Conservation (phyloP, 345 rosid species). For the Eutrema heterophyllum region DNA sequence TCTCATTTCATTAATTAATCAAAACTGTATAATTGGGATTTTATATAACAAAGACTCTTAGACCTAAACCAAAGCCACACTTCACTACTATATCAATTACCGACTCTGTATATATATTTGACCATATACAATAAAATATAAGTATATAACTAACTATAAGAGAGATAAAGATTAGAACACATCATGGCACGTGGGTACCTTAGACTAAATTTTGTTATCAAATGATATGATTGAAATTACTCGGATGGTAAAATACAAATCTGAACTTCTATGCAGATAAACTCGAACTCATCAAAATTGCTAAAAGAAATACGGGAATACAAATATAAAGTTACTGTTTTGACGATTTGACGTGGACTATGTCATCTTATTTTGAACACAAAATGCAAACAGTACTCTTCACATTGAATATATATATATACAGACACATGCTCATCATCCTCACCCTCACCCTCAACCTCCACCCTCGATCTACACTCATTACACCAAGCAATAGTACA, state of each 20-base stretch:
- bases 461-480: slow-evolving; percentile 3
- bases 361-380: not conserved
- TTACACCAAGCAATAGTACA: not conserved
- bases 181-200: not conserved
- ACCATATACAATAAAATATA: no score
- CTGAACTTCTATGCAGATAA: not conserved
- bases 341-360: not conserved
- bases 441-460: slow-evolving; percentile 3
- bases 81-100: no score
- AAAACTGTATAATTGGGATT: no score
- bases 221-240: not conserved
- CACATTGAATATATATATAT: not conserved
- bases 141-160: not conserved
- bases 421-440: not conserved
- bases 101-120: no score
- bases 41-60: no score
- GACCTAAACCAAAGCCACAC: no score
- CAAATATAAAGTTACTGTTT: not conserved
- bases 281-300: not conserved
- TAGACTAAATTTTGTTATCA: not conserved
- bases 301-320: not conserved
- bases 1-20: no score
- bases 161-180: not conserved
- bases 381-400: not conserved
- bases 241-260: not conserved